Base-by-base conservation (phyloP, 495 filamentous ascomycete genomes). In the Penicillium manginii region DNA sequence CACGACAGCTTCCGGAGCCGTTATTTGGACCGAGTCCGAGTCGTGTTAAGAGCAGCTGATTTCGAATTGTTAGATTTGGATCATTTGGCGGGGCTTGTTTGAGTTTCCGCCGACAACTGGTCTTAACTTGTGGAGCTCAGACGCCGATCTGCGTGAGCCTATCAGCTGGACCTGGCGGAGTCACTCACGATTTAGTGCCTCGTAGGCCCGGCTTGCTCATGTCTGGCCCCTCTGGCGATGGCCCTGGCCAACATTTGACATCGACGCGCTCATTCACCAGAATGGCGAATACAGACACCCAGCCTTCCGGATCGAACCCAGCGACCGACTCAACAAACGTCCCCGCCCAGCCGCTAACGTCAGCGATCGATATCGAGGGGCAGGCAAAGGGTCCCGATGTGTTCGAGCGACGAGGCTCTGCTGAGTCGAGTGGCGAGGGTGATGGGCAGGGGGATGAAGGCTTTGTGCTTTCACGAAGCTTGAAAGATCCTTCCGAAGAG, bases 401-500 rank as follows among this genome's bases (percentile, higher is more conserved):
- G 47, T 79, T 85, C 58, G 77, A 79, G 60, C 64, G 73, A 54
- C 56, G 70, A 55, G 59, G 81, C 50, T 77, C 82, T 18, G 83
- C 84, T 49, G 81, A 86, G 58, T 76, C 81, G 15, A 75, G 79
- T 29, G 67, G 70, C 26, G 78, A 72, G 29, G 82, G 85, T 23
- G 84, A 86, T 57, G 74, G 74, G 31, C 70, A 73, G 18, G 63
- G 54, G 33, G 85, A 88, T 19, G 71, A 74, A 33, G 69, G 60
- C 15, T 76, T 73, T 49, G 67, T 74, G 15, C 64, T 67, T 62
- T 82, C 55, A 66, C 81, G 32, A 65, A 87, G 61, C 70, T 81
- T 53, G 81, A 87, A 55, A 77, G 84, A 66, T 48, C 86, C 86
- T 32, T 86, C 91, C 55, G 90, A 96, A 62, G 89, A 96, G 64